Conservation (phyloP, 2,329 filamentous ascomycete species). For the Arthrobotrys iridis region DNA sequence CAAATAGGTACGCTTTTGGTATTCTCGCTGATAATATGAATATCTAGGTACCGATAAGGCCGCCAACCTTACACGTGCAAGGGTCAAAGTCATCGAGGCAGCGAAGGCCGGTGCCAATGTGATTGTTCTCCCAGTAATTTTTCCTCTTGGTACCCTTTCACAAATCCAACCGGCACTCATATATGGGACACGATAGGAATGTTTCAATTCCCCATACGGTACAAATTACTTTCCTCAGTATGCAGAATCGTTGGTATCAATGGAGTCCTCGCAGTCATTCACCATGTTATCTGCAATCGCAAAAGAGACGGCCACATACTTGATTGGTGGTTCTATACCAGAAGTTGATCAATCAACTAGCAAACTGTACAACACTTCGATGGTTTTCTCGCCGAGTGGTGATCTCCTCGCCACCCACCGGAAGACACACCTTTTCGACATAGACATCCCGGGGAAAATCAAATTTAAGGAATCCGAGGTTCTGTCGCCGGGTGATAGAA, state of each 20-base stretch:
- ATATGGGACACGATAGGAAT: conserved; percentile 68
- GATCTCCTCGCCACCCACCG: conserved; percentile 85
- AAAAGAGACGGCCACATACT: conserved; percentile 78
- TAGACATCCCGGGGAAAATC: conserved; percentile 95
- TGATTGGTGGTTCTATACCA: conserved; percentile 92
- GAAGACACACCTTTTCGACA: conserved; percentile 97
- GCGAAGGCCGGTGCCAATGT: conserved; percentile 79
- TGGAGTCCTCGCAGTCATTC: conserved; percentile 80
- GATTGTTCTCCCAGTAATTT: conserved; percentile 76
- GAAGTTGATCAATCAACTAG: conserved; percentile 73
- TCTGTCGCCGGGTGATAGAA: conserved; percentile 81
- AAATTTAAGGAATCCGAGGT: conserved; percentile 90
- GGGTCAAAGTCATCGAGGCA: conserved; percentile 83
- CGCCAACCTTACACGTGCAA: conserved; percentile 82
- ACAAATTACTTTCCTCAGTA: conserved; percentile 84
- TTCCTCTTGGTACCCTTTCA: not conserved
- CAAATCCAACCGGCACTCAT: not conserved
- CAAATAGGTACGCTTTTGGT: not conserved
- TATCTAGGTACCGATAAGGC: conserved; percentile 77
- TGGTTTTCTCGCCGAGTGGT: conserved; percentile 82
- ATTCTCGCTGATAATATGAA: conserved; percentile 59
- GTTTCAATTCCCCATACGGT: conserved; percentile 98
- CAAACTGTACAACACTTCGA: conserved; percentile 89
- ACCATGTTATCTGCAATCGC: conserved; percentile 84
- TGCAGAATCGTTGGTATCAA: conserved; percentile 85